Conservation (phyloP, 202 grass and related monocot genomes). For the Carex arenaria region DNA sequence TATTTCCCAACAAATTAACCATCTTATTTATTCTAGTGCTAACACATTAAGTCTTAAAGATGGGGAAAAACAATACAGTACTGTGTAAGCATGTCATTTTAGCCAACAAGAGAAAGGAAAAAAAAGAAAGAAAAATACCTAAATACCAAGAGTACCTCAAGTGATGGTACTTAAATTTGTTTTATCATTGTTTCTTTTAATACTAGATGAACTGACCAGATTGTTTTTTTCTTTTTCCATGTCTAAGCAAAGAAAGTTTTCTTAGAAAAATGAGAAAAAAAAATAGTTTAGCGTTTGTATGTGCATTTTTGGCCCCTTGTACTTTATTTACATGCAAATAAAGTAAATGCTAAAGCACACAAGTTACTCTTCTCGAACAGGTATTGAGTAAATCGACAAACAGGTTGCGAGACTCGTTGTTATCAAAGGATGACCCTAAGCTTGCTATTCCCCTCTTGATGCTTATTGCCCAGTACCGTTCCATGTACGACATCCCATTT, state of each 20-base stretch:
- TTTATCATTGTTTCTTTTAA: not conserved
- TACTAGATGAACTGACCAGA: not conserved
- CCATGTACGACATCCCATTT: conserved; percentile 54
- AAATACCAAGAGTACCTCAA: not conserved
- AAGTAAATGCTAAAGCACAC: not conserved
- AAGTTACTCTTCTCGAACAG: conserved; percentile 26
- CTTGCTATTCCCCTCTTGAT: conserved; percentile 91
- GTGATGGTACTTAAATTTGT: not conserved
- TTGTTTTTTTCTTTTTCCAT: not conserved
- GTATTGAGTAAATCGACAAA: conserved; percentile 91
- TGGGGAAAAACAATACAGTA: not conserved
- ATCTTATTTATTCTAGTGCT: not conserved
- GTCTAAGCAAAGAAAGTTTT: not conserved
- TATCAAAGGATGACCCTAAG: conserved; percentile 85
- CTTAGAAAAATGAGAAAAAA: not conserved
- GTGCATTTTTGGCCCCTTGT: not conserved
- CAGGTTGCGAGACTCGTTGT: conserved; percentile 73
- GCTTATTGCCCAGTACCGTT: conserved; percentile 91
- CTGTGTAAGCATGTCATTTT: not conserved
- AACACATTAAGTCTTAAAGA: not conserved
- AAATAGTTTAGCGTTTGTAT: not conserved
- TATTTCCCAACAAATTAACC: not conserved
- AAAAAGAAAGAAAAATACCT: not conserved
- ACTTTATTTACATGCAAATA: not conserved
- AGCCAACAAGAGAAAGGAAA: not conserved